A percentile compares a stretch with the other conserved stretches of the same genome.
These are phyloP conservation scores for Wallemia ichthyophaga DNA, from an alignment of 1,284 basidiomycete genomes.

Conservation along the genomic window DNA sequence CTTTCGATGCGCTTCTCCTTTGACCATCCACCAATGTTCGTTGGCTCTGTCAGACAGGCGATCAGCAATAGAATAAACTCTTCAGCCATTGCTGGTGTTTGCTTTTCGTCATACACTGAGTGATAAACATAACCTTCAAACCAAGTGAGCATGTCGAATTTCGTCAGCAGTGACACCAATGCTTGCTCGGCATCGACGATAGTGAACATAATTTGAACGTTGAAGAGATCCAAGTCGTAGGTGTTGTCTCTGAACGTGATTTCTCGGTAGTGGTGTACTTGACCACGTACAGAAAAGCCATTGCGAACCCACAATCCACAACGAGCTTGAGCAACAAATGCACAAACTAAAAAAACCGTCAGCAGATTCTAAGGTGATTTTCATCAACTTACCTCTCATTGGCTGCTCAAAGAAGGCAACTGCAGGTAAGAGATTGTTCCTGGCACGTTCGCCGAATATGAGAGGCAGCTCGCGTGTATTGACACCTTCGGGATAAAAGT, in stretches of 20 bases:
- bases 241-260: conserved; percentile 83
- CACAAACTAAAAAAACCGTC: conserved; percentile 25
- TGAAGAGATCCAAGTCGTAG: conserved; percentile 84
- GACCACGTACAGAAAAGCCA: conserved; percentile 77
- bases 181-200: conserved; percentile 50
- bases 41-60: conserved; percentile 55
- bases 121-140: conserved; percentile 34
- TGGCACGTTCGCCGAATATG: neutral
- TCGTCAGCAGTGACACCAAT: conserved; percentile 59
- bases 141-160: conserved; percentile 51
- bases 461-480: neutral
- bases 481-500: conserved; percentile 7
- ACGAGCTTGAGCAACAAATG: conserved; percentile 77
- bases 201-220: conserved; percentile 57
- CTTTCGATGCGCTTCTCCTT: conserved; percentile 37
- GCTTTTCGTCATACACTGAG: conserved; percentile 33
- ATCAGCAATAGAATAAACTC: conserved; percentile 71
- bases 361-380: neutral
- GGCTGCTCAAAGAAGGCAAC: conserved; percentile 56
- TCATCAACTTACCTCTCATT: conserved; percentile 31
- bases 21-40: conserved; percentile 38
- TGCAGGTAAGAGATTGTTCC: conserved; percentile 11
- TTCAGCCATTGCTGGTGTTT: conserved; percentile 60
- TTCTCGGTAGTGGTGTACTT: conserved; percentile 88
- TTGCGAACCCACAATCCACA: conserved; percentile 94